A percentile compares a stretch with the other conserved stretches of the same genome.
Conservation (phyloP, 176 grass and related monocot species). For the Saccharum officinarum region DNA sequence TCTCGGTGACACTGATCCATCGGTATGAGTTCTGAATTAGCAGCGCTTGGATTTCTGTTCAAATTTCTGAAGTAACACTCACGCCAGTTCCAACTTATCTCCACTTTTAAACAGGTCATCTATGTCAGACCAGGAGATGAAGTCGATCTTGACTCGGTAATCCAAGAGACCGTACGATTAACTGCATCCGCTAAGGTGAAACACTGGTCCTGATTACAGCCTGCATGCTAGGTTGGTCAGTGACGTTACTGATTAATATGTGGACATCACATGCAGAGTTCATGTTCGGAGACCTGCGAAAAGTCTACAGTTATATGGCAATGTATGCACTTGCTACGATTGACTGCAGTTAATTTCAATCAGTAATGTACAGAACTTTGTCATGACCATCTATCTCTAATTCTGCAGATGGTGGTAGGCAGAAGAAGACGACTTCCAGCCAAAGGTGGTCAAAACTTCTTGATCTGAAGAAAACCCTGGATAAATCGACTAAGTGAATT, state of each 20-base stretch:
- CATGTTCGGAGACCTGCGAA: constrained; percentile 72
- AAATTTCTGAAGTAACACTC: background rate
- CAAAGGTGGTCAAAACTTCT: constrained; percentile 61
- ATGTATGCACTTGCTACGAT: constrained; percentile 35
- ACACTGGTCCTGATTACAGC: background rate
- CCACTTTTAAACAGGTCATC: constrained; percentile 53
- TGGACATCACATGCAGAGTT: constrained; percentile 49
- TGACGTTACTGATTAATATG: background rate
- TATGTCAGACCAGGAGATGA: constrained; percentile 81
- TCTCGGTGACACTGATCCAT: constrained; percentile 65
- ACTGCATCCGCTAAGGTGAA: constrained; percentile 66
- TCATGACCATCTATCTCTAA: background rate
- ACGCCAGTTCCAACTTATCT: background rate
- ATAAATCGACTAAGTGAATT: constrained; percentile 35
- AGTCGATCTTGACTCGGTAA: constrained; percentile 64
- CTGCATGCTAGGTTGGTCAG: background rate
- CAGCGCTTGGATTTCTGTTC: background rate
- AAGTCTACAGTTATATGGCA: constrained; percentile 57
- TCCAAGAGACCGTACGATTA: constrained; percentile 73
- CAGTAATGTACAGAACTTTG: background rate
- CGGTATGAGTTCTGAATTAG: constrained; percentile 34
- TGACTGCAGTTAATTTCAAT: background rate
- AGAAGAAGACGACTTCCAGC: constrained; percentile 35
- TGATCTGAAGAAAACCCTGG: constrained; percentile 59
- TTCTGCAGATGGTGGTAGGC: constrained; percentile 34